Conservation (phyloP, 1,139 yeast species). For the Kodamaea ohmeri region DNA sequence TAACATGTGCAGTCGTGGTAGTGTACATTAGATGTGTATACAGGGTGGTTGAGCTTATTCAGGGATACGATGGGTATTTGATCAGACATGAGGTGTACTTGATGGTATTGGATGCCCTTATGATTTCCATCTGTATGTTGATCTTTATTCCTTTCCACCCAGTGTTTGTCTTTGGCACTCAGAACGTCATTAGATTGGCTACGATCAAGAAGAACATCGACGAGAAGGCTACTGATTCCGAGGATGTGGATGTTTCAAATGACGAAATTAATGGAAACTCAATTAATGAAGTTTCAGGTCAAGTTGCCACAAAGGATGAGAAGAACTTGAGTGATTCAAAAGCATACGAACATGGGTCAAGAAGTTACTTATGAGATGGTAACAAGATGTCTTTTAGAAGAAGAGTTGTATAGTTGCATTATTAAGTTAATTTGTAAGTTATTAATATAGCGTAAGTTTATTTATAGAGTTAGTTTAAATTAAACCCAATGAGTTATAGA, state of each 20-base stretch:
- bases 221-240: constrained; percentile 15
- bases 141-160: constrained; percentile 62
- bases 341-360: too few species aligned
- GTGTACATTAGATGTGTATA: constrained; percentile 75
- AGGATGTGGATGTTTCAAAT: constrained; percentile 4
- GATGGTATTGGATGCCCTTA: constrained; percentile 72
- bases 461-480: too few species aligned
- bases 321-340: too few species aligned
- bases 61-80: constrained; percentile 75
- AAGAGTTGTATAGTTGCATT: too few species aligned
- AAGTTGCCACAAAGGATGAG: too few species aligned
- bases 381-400: too few species aligned
- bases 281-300: too few species aligned
- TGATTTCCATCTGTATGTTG: constrained; percentile 52
- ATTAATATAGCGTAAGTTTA: too few species aligned
- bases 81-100: constrained; percentile 70
- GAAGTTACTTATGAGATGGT: too few species aligned
- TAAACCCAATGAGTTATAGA: too few species aligned
- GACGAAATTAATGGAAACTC: too few species aligned
- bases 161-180: constrained; percentile 51
- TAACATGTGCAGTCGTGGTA: constrained; percentile 53
- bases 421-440: too few species aligned
- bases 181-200: constrained; percentile 34
- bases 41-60: constrained; percentile 73
- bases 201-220: constrained; percentile 34